Base-by-base conservation (phyloP, 371 early-diverging fungal species). In the Mortierella sp. region DNA sequence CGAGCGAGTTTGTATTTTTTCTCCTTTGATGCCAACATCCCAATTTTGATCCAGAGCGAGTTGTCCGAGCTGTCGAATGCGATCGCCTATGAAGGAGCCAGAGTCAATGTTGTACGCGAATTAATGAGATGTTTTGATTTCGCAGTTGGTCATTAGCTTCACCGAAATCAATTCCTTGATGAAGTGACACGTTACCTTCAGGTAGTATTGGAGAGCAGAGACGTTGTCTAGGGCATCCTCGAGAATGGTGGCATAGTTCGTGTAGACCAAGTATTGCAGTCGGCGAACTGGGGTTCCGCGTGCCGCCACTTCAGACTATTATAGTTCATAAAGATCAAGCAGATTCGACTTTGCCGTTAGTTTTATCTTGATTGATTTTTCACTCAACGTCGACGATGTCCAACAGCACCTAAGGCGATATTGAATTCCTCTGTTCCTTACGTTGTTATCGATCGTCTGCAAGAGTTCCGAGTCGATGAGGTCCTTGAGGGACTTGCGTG, bases 241-340 rank as follows among this genome's bases (percentile, higher is more conserved):
- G 22, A 92, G 76, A 19, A 93, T 80, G 1, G 79, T 76, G 5
- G 89, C 93, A 79, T 91, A 93, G 73, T 92, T 92, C 64, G 90
- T 90, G 61, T 86, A 89, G 2, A 92, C 92, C 7, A 92, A 79
- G 72, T 89, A 93, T 11, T 88, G 87, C 22, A 91, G 65, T 43
- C 86, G 72, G 13, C 87, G 80, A 3, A 87, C 61, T 0, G 90
- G 84, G 0, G 79, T 81, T 26, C 81, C 80, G 1, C 73, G 78
- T 19, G 85, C 79, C 8, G 85, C 79, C 11, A 77, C 64, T 19
- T 81, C 81, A 2, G 81, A 71, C 81, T 79, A 67, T 29, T 31
- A 9, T 14, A 31, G 22, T 37, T 61, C 10, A 31, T 22, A 9
- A 9, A 58, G 8, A 37, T 22, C n/a, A 19, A 61, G 16, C 16